These are phyloP conservation scores for Yamadazyma sp. DNA, from an alignment of 805 yeast species.

Conservation along the genomic window DNA sequence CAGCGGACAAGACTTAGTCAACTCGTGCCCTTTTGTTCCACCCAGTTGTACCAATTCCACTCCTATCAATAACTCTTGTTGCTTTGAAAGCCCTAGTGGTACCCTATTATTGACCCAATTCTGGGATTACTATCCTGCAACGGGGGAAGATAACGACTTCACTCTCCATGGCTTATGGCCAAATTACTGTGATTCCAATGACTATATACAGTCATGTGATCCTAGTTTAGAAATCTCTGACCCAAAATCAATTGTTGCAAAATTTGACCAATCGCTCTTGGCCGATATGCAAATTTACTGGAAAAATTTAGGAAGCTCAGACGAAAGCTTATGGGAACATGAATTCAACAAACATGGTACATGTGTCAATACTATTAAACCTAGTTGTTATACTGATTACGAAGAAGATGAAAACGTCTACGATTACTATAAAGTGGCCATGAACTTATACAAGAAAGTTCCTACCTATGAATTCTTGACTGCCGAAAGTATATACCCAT, in stretches of 20 bases:
- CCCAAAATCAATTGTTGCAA: constrained; percentile 16
- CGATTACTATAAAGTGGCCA: constrained; percentile 31
- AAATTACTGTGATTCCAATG: constrained; percentile 34
- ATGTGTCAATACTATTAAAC: constrained; percentile 38
- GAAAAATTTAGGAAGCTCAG: constrained; percentile 48
- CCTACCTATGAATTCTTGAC: constrained; percentile 38
- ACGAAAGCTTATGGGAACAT: constrained; percentile 50
- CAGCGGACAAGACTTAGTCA: too few relatives aligned
- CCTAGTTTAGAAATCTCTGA: constrained; percentile 29
- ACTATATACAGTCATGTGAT: constrained; percentile 38
- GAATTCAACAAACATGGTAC: constrained; percentile 47
- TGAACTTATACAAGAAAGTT: constrained; percentile 30
- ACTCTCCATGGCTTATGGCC: constrained; percentile 48
- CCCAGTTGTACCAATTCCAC: constrained; percentile 49
- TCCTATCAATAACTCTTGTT: constrained; percentile 48
- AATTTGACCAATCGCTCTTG: constrained; percentile 22
- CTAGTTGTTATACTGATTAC: constrained; percentile 30
- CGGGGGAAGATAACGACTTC: constrained; percentile 37
- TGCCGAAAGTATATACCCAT: constrained; percentile 37
- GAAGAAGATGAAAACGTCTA: constrained; percentile 24
- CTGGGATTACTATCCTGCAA: constrained; percentile 28
- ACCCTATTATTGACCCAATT: constrained; percentile 43
- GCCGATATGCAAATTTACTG: constrained; percentile 30
- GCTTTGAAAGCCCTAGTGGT: constrained; percentile 43
- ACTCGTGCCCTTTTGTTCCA: constrained; percentile 40